Evolutionary conservation across 2,329 filamentous ascomycete genomes (phyloP), one percentile per base, ranked within the genome.

Genomic region (Neospermospora avenae): DNA sequence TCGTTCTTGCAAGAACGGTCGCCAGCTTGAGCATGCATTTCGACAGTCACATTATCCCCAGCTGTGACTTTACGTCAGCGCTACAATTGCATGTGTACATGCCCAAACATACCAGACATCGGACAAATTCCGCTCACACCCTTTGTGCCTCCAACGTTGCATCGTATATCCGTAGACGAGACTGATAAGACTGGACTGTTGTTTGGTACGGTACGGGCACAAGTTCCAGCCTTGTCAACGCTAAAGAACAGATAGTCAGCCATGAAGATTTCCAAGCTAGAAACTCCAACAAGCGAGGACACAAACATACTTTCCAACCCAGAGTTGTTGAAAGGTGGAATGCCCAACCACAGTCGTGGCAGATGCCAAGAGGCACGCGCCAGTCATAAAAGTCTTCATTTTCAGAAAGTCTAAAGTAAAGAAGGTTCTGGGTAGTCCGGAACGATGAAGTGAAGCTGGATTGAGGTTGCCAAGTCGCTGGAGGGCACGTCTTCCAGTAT

Each of bases 111-210:
- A 61, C 59, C 59, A 54, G 48, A 37, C 8, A 69, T 67, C 14
- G 60, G 24, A 49, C 66, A 68, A 4, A 65, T 78, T 16, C 72
- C 73, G 2, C 72, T 60, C 3, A 76, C 73, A 16, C 72, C 69
- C 16, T 63, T 67, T 4, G 69, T 70, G 10, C 76, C 71, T 5
- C 76, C 71, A 16, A 72, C 72, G 63, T 82, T 81, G 69, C 81
- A 84, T 66, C 77, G 75, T 57, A 84, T 78, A 69, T 78, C 77
- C 57, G 75, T 73, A 45, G 77, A 78, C 46, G 67, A 77, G 45
- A 82, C 80, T 63, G 77, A 74, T 16, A 75, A 77, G 6, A 84
- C 75, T 3, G 82, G 81, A 14, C 70, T 79, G 73, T 85, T 86
- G 68, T 72, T 79, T 0, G 70, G 55, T 1, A 80, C 80, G 0